Evolutionary conservation across 345 rosid species (phyloP).

Genomic region (Salix viminalis): DNA sequence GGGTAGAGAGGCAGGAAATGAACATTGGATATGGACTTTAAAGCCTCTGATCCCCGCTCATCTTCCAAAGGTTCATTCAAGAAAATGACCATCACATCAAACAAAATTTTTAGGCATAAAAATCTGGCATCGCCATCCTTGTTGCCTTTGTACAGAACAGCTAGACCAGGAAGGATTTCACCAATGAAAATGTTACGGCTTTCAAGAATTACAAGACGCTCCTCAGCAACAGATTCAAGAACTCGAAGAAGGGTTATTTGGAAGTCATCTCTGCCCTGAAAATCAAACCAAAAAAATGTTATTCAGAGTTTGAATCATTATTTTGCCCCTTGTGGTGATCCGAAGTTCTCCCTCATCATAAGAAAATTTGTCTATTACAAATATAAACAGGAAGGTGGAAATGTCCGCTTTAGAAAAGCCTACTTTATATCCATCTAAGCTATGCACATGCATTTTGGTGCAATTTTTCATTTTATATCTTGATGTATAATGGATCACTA

Average conservation of each 20-base stretch:
- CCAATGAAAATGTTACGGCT: conserved; percentile 48
- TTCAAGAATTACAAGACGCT: conserved; percentile 50
- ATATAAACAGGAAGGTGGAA: not conserved
- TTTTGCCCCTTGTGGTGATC: not conserved
- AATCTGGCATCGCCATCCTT: conserved; percentile 92
- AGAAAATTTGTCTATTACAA: not conserved
- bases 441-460: not conserved
- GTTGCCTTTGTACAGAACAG: conserved; percentile 75
- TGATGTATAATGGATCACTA: not conserved
- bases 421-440: not conserved
- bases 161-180: conserved; percentile 79
- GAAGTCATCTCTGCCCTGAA: conserved; percentile 92
- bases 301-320: conserved; percentile 5
- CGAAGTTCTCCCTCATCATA: not conserved
- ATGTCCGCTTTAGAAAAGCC: not conserved
- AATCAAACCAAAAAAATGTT: conserved; percentile 7
- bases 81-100: conserved; percentile 71
- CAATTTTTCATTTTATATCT: too few species aligned
- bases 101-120: conserved; percentile 82
- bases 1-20: conserved; percentile 98
- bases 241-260: conserved; percentile 84
- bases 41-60: conserved; percentile 46
- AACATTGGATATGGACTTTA: conserved; percentile 66
- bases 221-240: conserved; percentile 75
- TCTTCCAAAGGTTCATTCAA: conserved; percentile 56